Evolutionary conservation across 192 early-diverging fungal genomes (phyloP).

Genomic region (Powellomyces hirtus): DNA sequence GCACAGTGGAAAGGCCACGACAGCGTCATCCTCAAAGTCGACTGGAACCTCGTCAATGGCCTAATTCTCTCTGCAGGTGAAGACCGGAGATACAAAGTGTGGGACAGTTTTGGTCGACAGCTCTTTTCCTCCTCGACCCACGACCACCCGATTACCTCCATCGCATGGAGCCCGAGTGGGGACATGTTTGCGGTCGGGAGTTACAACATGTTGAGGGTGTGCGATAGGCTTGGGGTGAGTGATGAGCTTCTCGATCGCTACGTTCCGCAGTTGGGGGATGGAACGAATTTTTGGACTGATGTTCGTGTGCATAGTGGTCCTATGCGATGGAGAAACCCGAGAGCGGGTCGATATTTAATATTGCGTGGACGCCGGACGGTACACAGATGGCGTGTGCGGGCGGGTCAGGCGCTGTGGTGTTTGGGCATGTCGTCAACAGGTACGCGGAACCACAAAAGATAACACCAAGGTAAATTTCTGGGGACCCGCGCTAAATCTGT

Average conservation of each 20-base stretch:
- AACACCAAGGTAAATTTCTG: background rate
- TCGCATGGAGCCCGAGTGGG: constrained; percentile 56
- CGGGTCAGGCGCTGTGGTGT: constrained; percentile 51
- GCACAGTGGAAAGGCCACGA: constrained; percentile 64
- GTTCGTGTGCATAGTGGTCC: constrained; percentile 60
- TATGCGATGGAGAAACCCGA: constrained; percentile 50
- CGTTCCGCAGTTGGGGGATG: too few species aligned
- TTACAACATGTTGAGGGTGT: constrained; percentile 49
- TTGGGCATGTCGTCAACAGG: constrained; percentile 54
- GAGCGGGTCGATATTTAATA: constrained; percentile 52
- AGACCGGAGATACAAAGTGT: constrained; percentile 61
- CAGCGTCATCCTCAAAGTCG: constrained; percentile 52
- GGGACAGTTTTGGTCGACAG: constrained; percentile 57
- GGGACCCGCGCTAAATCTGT: background rate
- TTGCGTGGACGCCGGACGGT: constrained; percentile 62
- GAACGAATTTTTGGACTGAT: too few species aligned
- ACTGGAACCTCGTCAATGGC: constrained; percentile 56
- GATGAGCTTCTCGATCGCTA: too few species aligned
- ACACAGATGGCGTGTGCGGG: constrained; percentile 58
- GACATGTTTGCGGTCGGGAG: constrained; percentile 63
- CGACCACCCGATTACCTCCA: constrained; percentile 55
- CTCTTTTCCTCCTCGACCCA: constrained; percentile 44
- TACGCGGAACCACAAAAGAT: constrained; percentile 3
- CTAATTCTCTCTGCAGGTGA: constrained; percentile 62
- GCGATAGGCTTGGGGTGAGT: constrained; percentile 56